A percentile compares a stretch with the other conserved stretches of the same genome.
These are phyloP conservation scores for Ascochyta fabae DNA, from an alignment of 2,329 filamentous ascomycete genomes.

Conservation along the genomic window DNA sequence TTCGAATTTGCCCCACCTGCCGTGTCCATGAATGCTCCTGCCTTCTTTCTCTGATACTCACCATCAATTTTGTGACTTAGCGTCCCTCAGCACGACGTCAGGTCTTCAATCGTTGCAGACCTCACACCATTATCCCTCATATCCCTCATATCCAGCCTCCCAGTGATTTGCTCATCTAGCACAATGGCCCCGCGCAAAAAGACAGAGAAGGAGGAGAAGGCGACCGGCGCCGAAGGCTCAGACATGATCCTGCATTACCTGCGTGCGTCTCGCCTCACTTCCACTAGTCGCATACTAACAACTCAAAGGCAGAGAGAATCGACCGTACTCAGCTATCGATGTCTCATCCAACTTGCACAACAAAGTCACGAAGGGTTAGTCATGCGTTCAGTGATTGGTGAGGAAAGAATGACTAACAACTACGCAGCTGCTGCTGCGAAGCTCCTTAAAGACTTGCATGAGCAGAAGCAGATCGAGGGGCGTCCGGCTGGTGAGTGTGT, in stretches of 20 bases:
- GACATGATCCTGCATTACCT: constrained; percentile 59
- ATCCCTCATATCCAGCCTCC: neutral
- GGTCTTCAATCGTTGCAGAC: neutral
- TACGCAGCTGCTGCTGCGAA: constrained; percentile 63
- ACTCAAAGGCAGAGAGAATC: constrained; percentile 56
- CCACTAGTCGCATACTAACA: constrained; percentile 9
- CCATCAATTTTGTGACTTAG: neutral
- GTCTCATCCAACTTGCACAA: constrained; percentile 68
- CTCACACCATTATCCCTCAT: neutral
- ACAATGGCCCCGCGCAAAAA: constrained; percentile 49
- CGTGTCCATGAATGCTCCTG: constrained; percentile 13
- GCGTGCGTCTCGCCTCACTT: constrained; percentile 47
- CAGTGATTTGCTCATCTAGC: neutral
- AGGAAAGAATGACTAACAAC: constrained; percentile 18
- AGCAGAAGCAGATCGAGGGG: constrained; percentile 65
- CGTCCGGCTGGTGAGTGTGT: constrained; percentile 57
- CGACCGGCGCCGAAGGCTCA: constrained; percentile 45
- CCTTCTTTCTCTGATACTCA: neutral
- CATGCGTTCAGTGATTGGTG: neutral
- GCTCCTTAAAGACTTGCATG: constrained; percentile 67
- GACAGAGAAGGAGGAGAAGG: constrained; percentile 44
- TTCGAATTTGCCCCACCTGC: constrained; percentile 13
- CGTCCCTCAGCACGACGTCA: neutral
- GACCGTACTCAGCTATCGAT: constrained; percentile 64
- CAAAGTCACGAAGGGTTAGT: constrained; percentile 61